Evolutionary conservation across 2,329 filamentous ascomycete genomes (phyloP), one percentile per base, ranked within the genome.

Genomic region (Aureobasidium sp.): DNA sequence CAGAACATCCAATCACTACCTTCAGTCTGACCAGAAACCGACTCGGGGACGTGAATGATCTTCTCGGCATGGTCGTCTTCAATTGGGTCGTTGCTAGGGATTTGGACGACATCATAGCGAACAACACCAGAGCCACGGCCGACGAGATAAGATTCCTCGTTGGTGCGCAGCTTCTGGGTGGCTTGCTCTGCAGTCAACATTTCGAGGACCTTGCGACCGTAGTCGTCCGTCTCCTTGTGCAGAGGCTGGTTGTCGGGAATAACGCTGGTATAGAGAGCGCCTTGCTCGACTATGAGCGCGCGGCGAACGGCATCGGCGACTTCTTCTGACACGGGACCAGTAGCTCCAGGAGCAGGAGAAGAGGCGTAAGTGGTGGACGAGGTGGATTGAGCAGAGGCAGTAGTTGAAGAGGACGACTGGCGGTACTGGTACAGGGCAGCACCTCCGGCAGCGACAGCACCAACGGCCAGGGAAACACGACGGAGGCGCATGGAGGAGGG

Each of bases 1-100:
- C 95, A 99, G 75, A 99, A 99, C 92, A 97, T 97, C 94, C 94
- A 99, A 75, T 99, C 95, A 65, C 84, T 90, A 63, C 81, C 85
- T 20, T 80, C 67, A 72, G 82, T 76, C 69, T 82, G 78, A 8
- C 80, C 79, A 17, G 81, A 79, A 43, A 83, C 78, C 55, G 79
- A 81, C 59, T 82, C 82, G 5, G 90, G 88, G 9, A 97, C 85
- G 75, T 97, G 90, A 51, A 99, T 91, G 70, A 97, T 97, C 82
- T 96, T 96, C 78, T 99, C 94, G 59, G 92, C 90, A 72, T 99
- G 94, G 72, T 99, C 95, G 71, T 99, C 94, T 77, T 99, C 94
- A 63, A 99, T 99, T 0, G 94, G 94, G 69, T 96, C 90, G 74
- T 99, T 99, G 79, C 91, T 96, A 10, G 93, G 90, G 64, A 97